phyloP scores from a whole-genome alignment of 2,329 filamentous ascomycete species.

The Ophiostoma sp. region DNA sequence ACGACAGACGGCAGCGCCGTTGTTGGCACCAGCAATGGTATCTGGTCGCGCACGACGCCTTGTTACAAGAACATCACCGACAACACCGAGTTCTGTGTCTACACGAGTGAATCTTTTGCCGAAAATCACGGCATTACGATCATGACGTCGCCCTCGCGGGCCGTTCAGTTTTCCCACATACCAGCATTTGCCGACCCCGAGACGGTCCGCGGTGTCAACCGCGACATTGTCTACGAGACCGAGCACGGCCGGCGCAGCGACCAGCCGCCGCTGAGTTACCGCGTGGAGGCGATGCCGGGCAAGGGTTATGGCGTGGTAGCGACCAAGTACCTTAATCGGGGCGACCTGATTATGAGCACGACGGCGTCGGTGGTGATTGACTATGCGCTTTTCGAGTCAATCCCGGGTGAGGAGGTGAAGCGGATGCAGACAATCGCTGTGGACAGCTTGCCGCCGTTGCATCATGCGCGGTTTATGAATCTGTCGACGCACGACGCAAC shows the following conservation, averaged over 20 bases:
- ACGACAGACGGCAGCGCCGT: neutral
- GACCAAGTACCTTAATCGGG: constrained; percentile 37
- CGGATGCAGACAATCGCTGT: constrained; percentile 38
- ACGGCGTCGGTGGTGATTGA: constrained; percentile 44
- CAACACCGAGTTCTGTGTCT: constrained; percentile 39
- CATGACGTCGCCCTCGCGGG: constrained; percentile 40
- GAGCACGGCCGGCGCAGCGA: constrained; percentile 15
- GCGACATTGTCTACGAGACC: constrained; percentile 33
- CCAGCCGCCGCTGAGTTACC: constrained; percentile 31
- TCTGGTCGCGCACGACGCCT: constrained; percentile 34
- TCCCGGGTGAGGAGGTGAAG: constrained; percentile 34
- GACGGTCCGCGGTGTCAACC: constrained; percentile 33
- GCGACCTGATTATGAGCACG: constrained; percentile 43
- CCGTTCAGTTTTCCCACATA: constrained; percentile 34
- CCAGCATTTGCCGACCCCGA: constrained; percentile 36
- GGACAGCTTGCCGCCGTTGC: constrained; percentile 36
- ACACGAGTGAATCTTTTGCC: constrained; percentile 39
- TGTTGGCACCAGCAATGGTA: constrained; percentile 12
- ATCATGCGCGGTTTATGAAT: constrained; percentile 39
- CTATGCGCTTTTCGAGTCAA: constrained; percentile 40
- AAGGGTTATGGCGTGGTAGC: constrained; percentile 45
- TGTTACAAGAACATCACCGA: constrained; percentile 33
- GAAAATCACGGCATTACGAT: constrained; percentile 42
- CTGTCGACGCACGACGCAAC: constrained; percentile 41
- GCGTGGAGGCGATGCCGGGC: constrained; percentile 41